Evolutionary conservation across 345 rosid species (phyloP).

Genomic region (Euphorbia pulcherrima): DNA sequence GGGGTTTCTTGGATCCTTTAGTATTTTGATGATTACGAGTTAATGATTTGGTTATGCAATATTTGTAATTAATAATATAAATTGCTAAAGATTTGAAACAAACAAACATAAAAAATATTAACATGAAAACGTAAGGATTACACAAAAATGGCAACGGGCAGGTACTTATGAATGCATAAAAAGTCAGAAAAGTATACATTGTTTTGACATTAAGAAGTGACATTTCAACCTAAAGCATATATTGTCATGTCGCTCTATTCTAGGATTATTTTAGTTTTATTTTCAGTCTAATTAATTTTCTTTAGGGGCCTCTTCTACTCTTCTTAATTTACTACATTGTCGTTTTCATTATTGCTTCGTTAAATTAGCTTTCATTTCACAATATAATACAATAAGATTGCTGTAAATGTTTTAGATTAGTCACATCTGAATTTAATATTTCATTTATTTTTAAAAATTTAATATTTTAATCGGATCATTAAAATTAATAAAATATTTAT

Average conservation of each 20-base stretch:
- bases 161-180: background rate
- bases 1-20: constrained; percentile 1
- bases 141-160: background rate
- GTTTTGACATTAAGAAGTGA: constrained; percentile 16
- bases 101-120: background rate
- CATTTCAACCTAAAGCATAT: constrained; percentile 19
- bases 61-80: background rate
- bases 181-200: constrained; percentile 9
- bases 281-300: background rate
- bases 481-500: too few species aligned
- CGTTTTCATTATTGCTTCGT: background rate
- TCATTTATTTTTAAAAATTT: too few species aligned
- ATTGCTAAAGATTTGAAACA: background rate
- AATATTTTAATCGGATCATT: too few species aligned
- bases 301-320: constrained; percentile 7
- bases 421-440: too few species aligned
- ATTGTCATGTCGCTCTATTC: background rate
- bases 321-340: background rate
- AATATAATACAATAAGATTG: too few species aligned
- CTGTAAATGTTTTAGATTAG: too few species aligned
- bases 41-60: constrained; percentile 2
- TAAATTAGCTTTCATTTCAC: background rate
- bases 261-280: background rate
- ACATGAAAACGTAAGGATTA: constrained; percentile 15
- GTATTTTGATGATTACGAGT: constrained; percentile 10